Percentiles rank a stretch among this genome's conserved stretches.
These are phyloP conservation scores for Thielaviopsis ethacetica DNA, from an alignment of 2,329 filamentous ascomycete genomes.

Conservation along the genomic window DNA sequence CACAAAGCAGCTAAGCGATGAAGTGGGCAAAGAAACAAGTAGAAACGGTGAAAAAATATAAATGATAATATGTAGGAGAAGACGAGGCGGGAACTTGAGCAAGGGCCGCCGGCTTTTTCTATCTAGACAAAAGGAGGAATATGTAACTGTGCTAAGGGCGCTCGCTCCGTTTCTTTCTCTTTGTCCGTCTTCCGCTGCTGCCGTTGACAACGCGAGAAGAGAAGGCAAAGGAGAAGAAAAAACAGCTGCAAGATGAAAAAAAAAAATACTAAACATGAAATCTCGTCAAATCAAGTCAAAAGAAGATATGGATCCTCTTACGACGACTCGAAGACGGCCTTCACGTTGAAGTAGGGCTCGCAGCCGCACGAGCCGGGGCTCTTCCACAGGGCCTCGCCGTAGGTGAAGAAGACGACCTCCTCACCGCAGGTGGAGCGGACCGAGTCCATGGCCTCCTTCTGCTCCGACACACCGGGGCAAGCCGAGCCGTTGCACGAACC, in stretches of 20 bases:
- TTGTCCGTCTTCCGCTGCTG: not conserved
- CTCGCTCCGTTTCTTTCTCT: not conserved
- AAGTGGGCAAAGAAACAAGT: not conserved
- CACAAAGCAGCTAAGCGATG: not conserved
- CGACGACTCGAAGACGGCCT: conserved; percentile 12
- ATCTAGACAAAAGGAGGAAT: not conserved
- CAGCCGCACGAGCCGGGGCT: conserved; percentile 47
- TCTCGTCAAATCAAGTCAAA: not conserved
- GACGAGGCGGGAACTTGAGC: not conserved
- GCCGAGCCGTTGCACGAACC: conserved; percentile 59
- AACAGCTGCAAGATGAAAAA: not conserved
- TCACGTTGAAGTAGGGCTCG: conserved; percentile 65
- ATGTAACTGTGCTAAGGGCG: not conserved
- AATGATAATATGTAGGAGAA: not conserved
- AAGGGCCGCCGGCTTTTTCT: not conserved
- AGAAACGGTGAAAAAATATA: not conserved
- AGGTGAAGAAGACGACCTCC: conserved; percentile 68
- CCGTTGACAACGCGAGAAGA: not conserved
- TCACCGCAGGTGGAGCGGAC: conserved; percentile 51
- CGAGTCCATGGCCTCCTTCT: conserved; percentile 53
- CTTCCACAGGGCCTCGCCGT: conserved; percentile 73
- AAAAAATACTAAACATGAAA: not conserved
- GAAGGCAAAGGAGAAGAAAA: not conserved
- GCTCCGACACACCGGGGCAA: conserved; percentile 48
- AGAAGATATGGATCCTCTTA: not conserved